These are phyloP conservation scores for Aspergillus nidulans DNA, from an alignment of 495 filamentous ascomycete genomes.

Conservation along the genomic window DNA sequence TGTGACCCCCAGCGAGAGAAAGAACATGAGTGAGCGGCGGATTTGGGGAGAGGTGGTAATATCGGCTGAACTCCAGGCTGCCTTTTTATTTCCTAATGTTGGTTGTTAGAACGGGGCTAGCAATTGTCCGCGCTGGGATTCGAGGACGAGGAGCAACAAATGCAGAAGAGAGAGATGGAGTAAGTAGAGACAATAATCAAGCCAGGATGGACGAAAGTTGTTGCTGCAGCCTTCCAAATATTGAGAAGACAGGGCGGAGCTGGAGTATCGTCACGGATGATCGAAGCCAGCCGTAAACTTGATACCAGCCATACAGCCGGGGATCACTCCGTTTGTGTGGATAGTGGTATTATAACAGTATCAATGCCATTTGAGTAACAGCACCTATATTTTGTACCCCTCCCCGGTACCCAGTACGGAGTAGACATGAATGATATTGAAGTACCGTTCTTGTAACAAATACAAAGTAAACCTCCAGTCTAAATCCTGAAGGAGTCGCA, in stretches of 20 bases:
- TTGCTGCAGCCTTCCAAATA: not conserved
- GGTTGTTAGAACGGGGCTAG: not conserved
- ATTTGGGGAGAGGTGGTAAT: constrained; percentile 4
- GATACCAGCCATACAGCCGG: not conserved
- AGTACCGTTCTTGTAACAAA: no score
- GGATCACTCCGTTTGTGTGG: not conserved
- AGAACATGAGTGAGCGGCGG: constrained; percentile 11
- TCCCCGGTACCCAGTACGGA: no score
- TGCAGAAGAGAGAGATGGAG: not conserved
- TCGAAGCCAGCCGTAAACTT: not conserved
- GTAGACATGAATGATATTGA: no score
- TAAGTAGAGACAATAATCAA: not conserved
- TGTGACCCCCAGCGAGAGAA: constrained; percentile 8
- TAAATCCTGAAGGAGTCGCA: no score
- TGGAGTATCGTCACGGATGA: not conserved
- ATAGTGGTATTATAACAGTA: not conserved
- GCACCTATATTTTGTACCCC: not conserved
- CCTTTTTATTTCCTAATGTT: not conserved
- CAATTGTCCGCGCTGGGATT: not conserved
- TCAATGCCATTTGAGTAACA: no score
- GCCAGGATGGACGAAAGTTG: not conserved
- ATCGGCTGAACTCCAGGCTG: constrained; percentile 5
- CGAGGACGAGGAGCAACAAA: not conserved
- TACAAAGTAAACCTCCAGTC: no score
- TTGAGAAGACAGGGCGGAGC: not conserved